Evolutionary conservation across 129 eudicot genomes (phyloP).

Genomic region (Centaurea solstitialis): DNA sequence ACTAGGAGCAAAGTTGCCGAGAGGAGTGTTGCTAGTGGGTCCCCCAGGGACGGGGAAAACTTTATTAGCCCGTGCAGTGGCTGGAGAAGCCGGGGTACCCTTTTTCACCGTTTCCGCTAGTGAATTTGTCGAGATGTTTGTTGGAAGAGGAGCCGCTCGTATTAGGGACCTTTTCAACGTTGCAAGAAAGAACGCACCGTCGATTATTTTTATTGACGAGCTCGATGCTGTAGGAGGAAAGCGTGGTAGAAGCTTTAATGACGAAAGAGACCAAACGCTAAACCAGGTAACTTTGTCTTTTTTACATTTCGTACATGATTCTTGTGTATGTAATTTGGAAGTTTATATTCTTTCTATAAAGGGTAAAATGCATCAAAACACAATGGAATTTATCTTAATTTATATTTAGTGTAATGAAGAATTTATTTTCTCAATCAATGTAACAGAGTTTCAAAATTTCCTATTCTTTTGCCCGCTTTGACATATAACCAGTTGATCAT

Average conservation of each 20-base stretch:
- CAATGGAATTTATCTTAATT: background rate
- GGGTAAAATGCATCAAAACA: background rate
- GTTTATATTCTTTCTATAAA: background rate
- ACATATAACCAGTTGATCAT: background rate
- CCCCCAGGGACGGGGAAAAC: conserved; percentile 99
- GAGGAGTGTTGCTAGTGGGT: conserved; percentile 95
- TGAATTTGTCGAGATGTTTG: conserved; percentile 97
- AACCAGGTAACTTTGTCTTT: conserved; percentile 69
- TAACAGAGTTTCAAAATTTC: background rate
- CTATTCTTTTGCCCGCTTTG: background rate
- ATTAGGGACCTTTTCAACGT: conserved; percentile 90
- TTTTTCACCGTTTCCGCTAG: conserved; percentile 97
- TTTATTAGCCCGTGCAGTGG: conserved; percentile 96
- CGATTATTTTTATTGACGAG: conserved; percentile 94
- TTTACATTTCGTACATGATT: background rate
- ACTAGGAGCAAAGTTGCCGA: conserved; percentile 91
- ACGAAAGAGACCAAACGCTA: conserved; percentile 96
- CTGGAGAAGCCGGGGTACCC: conserved; percentile 99
- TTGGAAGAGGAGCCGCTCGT: conserved; percentile 99
- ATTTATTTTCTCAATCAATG: background rate
- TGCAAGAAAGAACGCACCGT: conserved; percentile 89
- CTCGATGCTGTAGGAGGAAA: conserved; percentile 99
- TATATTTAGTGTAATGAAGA: background rate
- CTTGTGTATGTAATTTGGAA: background rate
- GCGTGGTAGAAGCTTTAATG: conserved; percentile 98